These are phyloP conservation scores for Populus trichocarpa DNA, from an alignment of 441 rosid genomes.

Conservation along the genomic window DNA sequence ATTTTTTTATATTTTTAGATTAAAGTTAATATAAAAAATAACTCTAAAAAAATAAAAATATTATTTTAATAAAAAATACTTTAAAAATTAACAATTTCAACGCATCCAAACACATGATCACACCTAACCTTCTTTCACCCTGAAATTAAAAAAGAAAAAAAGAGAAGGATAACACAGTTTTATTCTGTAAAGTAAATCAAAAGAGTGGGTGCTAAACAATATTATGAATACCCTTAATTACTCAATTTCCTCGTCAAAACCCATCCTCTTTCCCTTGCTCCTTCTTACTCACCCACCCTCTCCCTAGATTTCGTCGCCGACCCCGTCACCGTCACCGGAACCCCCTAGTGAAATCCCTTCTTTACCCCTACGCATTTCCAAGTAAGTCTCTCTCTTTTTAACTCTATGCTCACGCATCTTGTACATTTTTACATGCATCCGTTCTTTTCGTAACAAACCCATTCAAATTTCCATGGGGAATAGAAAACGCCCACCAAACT, in stretches of 20 bases:
- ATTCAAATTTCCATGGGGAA: conserved; percentile 56
- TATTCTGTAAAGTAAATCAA: too few relatives aligned
- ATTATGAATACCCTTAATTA: background rate
- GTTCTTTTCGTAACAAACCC: conserved; percentile 23
- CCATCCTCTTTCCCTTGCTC: conserved; percentile 12
- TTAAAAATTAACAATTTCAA: too few relatives aligned
- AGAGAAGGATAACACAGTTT: too few relatives aligned
- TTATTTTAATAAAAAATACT: too few relatives aligned
- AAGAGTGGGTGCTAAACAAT: too few relatives aligned
- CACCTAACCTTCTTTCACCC: background rate
- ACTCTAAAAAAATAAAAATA: too few relatives aligned
- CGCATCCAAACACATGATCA: background rate
- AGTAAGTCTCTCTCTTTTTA: conserved; percentile 13
- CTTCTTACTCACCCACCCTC: conserved; percentile 18
- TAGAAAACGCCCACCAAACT: conserved; percentile 55
- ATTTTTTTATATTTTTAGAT: too few relatives aligned
- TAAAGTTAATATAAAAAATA: too few relatives aligned
- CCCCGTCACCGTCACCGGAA: conserved; percentile 9
- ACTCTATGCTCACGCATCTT: conserved; percentile 21
- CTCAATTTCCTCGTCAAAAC: background rate
- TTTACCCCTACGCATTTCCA: background rate
- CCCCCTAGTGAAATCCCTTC: background rate
- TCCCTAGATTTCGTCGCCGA: conserved; percentile 43
- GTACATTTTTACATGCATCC: background rate
- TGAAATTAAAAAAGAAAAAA: background rate